These are phyloP conservation scores for Kwoniella shivajii DNA, from an alignment of 1,284 basidiomycete genomes.

Conservation along the genomic window DNA sequence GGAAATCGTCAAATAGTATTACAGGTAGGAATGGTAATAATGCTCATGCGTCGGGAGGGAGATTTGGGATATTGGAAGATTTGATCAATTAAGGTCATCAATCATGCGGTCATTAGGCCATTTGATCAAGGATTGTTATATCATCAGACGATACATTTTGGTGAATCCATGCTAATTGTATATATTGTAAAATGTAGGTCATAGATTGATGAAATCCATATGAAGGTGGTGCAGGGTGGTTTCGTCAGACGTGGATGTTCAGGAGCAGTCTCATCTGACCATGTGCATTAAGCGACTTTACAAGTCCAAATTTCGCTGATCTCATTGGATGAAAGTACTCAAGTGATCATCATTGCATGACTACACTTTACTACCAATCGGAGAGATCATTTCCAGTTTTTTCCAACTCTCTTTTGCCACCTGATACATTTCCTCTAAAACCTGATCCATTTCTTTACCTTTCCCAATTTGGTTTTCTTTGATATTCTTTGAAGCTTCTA, in stretches of 20 bases:
- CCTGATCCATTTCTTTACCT: slow-evolving; percentile 29
- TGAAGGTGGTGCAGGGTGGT: too few species aligned
- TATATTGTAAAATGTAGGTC: too few species aligned
- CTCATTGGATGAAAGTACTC: too few species aligned
- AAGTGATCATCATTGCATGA: too few species aligned
- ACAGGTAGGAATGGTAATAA: background rate
- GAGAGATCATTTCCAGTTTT: slow-evolving; percentile 19
- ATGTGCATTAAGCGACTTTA: too few species aligned
- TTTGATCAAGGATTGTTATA: too few species aligned
- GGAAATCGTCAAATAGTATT: background rate
- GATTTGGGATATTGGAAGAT: slow-evolving; percentile 14
- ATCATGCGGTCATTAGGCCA: background rate
- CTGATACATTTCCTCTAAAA: slow-evolving; percentile 34
- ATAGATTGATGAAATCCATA: too few species aligned
- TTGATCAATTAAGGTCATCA: background rate
- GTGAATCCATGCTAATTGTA: too few species aligned
- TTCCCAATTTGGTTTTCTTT: slow-evolving; percentile 15
- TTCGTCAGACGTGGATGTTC: too few species aligned
- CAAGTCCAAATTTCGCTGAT: too few species aligned
- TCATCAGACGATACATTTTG: too few species aligned
- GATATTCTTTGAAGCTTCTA: slow-evolving; percentile 27
- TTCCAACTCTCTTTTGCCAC: slow-evolving; percentile 33
- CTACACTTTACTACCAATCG: slow-evolving; percentile 4
- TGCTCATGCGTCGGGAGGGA: background rate
- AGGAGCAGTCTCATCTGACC: too few species aligned